Evolutionary conservation across 371 early-diverging fungal species (phyloP).

Genomic region (Mortierella polycephala): DNA sequence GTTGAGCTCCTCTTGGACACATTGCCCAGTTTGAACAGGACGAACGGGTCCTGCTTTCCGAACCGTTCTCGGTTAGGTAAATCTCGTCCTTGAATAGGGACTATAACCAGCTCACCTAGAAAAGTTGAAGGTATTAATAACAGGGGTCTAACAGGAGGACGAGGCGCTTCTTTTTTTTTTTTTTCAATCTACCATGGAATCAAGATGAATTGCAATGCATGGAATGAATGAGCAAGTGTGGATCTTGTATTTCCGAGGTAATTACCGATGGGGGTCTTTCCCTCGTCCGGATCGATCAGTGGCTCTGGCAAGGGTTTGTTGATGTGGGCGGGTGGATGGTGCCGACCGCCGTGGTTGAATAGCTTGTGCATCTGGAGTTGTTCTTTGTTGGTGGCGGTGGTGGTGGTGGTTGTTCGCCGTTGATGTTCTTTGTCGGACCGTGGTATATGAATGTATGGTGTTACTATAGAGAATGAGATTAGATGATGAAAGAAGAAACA

Average conservation of each 20-base stretch:
- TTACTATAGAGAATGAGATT: no score
- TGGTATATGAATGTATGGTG: no score
- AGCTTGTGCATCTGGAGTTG: conserved; percentile 35
- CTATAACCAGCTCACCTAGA: conserved; percentile 41
- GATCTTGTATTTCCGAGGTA: no score
- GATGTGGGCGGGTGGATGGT: conserved; percentile 13
- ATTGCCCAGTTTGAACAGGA: conserved; percentile 61
- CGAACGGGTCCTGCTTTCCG: conserved; percentile 61
- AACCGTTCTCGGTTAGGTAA: conserved; percentile 61
- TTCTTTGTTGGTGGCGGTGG: background rate
- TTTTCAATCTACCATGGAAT: background rate
- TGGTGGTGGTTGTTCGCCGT: no score
- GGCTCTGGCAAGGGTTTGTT: conserved; percentile 54
- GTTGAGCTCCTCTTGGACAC: conserved; percentile 58
- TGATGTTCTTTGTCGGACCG: no score
- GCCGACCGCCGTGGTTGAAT: conserved; percentile 25
- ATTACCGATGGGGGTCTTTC: conserved; percentile 52
- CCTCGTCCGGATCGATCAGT: conserved; percentile 49
- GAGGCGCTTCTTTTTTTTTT: conserved; percentile 2
- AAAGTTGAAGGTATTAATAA: background rate
- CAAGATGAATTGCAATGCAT: no score
- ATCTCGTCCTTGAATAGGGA: conserved; percentile 59
- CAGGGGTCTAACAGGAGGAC: background rate
- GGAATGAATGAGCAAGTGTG: no score
- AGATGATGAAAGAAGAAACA: no score